Base-by-base conservation (phyloP, 495 filamentous ascomycete species). In the Sporormia fimetaria region DNA sequence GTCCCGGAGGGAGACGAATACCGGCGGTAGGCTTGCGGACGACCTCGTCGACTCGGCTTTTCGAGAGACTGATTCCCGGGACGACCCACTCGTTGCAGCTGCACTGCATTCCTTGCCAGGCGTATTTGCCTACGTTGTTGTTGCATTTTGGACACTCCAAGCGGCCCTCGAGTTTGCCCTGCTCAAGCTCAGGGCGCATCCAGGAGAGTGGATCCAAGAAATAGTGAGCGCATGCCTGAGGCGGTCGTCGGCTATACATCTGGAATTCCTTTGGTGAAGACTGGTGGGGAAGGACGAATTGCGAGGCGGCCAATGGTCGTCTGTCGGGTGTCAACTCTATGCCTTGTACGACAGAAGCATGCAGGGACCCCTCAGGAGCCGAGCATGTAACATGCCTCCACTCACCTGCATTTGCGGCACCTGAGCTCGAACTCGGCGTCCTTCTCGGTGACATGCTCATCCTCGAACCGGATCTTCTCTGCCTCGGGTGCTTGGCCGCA, bases 71-170 rank as follows among this genome's bases (percentile, higher is more conserved):
- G 52, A 95, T 86, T 6, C 80, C 87, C n/a, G 92, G 92, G 14
- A 85, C 76, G 7, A 94, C 68, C 87, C 92, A 94, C 22, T 80
- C 73, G 25, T 78, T 76, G 60, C 90, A 96, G 49, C 79, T 93
- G 64, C 90, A 98, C 60, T 74, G 78, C 66, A 95, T 75, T 39
- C 92, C 90, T 56, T 92, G 82, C 88, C 92, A 98, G 21, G 87
- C 81, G 53, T 94, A 95, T 47, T 87, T 79, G 28, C 92, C 90
- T 16, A 96, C 75, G 33, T 86, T 83, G 14, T 78, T 74, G 29
- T 65, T 63, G 55, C 90, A 95, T 49, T 79, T 81, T 0, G 88
- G 85, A 56, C 88, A 95, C 27, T 78, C 78, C 27, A 98, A 60
- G 20, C 86, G 76, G 6, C 87, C 87, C 8, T 84, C 79, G 12